Evolutionary conservation across 306 rosid genomes (phyloP), one percentile per base, ranked within the genome.

Genomic region (Dalbergia oliveri): DNA sequence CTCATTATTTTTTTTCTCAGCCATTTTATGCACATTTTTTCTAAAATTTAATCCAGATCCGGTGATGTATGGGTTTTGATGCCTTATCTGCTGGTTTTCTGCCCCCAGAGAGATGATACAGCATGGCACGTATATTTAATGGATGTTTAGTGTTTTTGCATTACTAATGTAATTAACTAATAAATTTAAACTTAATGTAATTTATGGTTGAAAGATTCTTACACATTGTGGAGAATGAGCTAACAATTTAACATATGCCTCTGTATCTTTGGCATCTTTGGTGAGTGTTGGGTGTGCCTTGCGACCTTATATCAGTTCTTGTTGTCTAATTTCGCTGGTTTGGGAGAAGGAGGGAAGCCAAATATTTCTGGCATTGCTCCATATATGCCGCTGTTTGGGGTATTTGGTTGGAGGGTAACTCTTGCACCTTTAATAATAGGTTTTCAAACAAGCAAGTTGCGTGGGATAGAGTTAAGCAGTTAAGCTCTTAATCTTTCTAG

Each of bases 71-170:
- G 49, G 44, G 23, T 66, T 63, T 67, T 59, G 39, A 34, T 73
- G 57, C 49, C 43, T 64, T 53, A 54, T 70, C 18, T 56, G 5
- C 49, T 31, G 58, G 44, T 47, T 75, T 80, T 64, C 23, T 10
- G 0, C 4, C 59, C 35, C 37, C 3, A 34, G 12, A 63, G 67
- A 62, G 59, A 68, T 72, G 23, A 54, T 74, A 62, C 23, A 49
- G 31, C 44, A 23, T 64, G 57, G 49, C 57, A 53, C 39, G 11
- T 56, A 26, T 18, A 54, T 26, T 41, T 65, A 19, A 56, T 65
- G 53, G 61, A 81, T 66, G 35, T 56, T 72, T 51, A 21, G 67
- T 47, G 67, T 39, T 72, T 53, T 71, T 63, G 65, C 16, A 66
- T 65, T 54, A 21, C 54, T 21, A 54, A 63, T 63, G 72, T 63